Conservation (phyloP, 2,329 filamentous ascomycete genomes). For the Aspergillus ustus region DNA sequence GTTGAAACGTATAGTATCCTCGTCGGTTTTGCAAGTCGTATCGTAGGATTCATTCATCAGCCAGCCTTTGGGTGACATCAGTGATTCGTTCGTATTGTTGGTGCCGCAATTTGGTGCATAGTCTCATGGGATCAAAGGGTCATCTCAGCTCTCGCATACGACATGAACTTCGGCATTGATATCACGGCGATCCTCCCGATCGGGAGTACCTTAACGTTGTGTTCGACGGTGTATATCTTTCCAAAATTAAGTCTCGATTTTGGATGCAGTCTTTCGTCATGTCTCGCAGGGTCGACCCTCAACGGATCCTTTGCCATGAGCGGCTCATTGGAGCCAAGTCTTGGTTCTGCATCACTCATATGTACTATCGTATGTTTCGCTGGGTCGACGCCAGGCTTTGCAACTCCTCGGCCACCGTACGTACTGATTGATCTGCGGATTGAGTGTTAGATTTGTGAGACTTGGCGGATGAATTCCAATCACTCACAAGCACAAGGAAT, state of each 20-base stretch:
- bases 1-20: neutral
- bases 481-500: conserved; percentile 42
- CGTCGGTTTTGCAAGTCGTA: neutral
- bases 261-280: conserved; percentile 29
- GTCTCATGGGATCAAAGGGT: neutral
- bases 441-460: neutral
- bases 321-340: conserved; percentile 28
- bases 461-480: neutral
- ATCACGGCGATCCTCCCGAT: conserved; percentile 38
- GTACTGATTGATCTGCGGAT: conserved; percentile 44
- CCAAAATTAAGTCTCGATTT: conserved; percentile 48
- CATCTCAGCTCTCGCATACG: conserved; percentile 23
- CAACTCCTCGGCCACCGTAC: conserved; percentile 42
- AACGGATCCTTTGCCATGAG: conserved; percentile 43
- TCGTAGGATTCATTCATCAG: neutral
- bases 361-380: conserved; percentile 47
- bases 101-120: neutral
- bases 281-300: conserved; percentile 31
- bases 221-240: conserved; percentile 47
- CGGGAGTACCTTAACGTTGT: conserved; percentile 48
- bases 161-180: conserved; percentile 30
- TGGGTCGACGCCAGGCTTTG: conserved; percentile 41
- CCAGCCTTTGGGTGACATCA: neutral
- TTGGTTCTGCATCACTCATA: conserved; percentile 27
- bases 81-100: neutral